phyloP scores from a whole-genome alignment of 306 rosid genomes.

The Begonia loranthoides region DNA sequence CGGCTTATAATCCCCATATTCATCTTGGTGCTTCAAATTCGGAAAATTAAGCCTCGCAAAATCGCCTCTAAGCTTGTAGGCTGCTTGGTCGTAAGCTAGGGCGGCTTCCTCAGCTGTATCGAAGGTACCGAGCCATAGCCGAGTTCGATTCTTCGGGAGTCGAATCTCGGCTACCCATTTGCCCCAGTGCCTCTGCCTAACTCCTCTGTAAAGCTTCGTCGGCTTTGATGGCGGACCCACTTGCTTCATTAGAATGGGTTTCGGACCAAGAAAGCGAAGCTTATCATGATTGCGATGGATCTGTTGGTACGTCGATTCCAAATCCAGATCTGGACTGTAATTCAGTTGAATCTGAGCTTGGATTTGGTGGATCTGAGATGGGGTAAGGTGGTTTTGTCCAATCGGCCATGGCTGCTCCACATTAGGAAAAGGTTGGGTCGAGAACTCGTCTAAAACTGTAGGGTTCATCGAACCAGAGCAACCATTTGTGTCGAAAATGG shows the following conservation, averaged over 20 bases:
- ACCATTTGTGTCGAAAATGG: constrained; percentile 20
- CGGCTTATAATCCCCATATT: constrained; percentile 68
- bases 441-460: constrained; percentile 27
- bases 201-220: constrained; percentile 88
- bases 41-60: constrained; percentile 92
- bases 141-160: constrained; percentile 80
- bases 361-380: constrained; percentile 54
- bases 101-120: constrained; percentile 99
- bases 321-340: constrained; percentile 12
- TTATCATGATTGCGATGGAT: background rate
- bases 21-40: constrained; percentile 47
- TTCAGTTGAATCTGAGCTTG: constrained; percentile 40
- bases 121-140: constrained; percentile 95
- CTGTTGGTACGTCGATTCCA: too few relatives aligned
- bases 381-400: constrained; percentile 52
- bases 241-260: constrained; percentile 67
- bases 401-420: constrained; percentile 26
- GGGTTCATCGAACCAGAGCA: constrained; percentile 33
- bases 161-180: constrained; percentile 99
- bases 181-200: constrained; percentile 96
- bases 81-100: constrained; percentile 88
- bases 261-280: constrained; percentile 42
- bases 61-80: constrained; percentile 93
- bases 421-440: constrained; percentile 24
- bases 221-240: constrained; percentile 48